Percentiles rank a stretch among this genome's conserved stretches.
phyloP scores from a whole-genome alignment of 768 basidiomycete species.

The Podaxis sp. region DNA sequence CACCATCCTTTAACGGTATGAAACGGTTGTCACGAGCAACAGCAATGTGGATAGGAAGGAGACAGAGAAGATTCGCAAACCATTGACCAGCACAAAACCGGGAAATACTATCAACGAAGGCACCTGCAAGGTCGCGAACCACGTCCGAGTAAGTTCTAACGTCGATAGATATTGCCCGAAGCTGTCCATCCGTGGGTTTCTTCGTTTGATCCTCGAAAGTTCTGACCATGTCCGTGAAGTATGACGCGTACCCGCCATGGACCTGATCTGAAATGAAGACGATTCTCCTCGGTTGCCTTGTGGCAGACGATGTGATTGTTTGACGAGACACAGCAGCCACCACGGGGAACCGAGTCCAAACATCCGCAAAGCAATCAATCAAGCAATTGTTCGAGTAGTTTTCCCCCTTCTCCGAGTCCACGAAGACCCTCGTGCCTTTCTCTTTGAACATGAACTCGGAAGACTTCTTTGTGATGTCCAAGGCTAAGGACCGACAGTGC shows the following conservation, averaged over 20 bases:
- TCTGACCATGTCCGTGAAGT: constrained; percentile 46
- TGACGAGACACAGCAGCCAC: constrained; percentile 49
- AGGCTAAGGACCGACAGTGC: constrained; percentile 39
- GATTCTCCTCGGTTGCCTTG: constrained; percentile 34
- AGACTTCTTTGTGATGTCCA: constrained; percentile 54
- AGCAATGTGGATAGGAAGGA: constrained; percentile 66
- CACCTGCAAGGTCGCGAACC: not conserved
- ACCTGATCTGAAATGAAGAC: constrained; percentile 42
- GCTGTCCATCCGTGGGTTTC: constrained; percentile 49
- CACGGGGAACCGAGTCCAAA: constrained; percentile 64
- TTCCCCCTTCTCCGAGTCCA: constrained; percentile 17
- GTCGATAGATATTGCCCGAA: constrained; percentile 38
- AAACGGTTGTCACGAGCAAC: constrained; percentile 60
- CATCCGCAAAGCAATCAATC: constrained; percentile 53
- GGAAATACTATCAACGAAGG: constrained; percentile 23
- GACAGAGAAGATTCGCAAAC: constrained; percentile 58
- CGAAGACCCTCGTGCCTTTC: constrained; percentile 27
- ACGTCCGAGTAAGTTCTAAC: constrained; percentile 1
- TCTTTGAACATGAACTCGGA: constrained; percentile 59
- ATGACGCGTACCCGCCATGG: constrained; percentile 29
- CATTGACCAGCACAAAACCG: constrained; percentile 54
- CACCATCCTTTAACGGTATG: constrained; percentile 55
- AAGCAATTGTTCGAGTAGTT: constrained; percentile 44
- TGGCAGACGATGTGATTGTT: constrained; percentile 32
- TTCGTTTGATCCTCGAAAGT: constrained; percentile 48